A percentile compares a stretch with the other conserved stretches of the same genome.
These are phyloP conservation scores for Fusarium sp. DNA, from an alignment of 2,329 filamentous ascomycete species.

Conservation along the genomic window DNA sequence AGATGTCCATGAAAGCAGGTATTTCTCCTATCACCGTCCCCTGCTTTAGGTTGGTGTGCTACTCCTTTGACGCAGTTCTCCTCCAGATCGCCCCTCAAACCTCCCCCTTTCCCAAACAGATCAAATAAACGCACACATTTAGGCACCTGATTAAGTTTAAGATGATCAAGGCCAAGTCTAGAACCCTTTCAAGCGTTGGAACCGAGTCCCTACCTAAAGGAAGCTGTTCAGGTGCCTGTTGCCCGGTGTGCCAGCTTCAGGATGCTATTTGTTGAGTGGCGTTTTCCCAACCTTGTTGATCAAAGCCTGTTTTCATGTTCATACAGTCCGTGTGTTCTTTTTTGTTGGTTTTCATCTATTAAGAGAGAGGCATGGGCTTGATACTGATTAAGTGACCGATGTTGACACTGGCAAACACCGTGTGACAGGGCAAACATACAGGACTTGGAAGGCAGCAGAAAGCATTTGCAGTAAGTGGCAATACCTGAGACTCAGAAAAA, in stretches of 20 bases:
- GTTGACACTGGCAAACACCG: slow-evolving; percentile 15
- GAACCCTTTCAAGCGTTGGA: not conserved
- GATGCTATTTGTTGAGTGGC: not conserved
- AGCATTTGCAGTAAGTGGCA: not conserved
- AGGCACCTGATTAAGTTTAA: not conserved
- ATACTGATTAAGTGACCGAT: not conserved
- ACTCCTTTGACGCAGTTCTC: not conserved
- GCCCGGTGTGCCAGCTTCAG: not conserved
- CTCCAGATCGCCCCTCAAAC: not conserved
- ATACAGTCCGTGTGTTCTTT: not conserved
- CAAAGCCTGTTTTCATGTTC: not conserved
- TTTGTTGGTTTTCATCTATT: not conserved
- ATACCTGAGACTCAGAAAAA: too few species aligned
- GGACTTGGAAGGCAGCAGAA: not conserved
- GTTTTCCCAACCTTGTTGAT: not conserved
- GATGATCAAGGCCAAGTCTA: not conserved
- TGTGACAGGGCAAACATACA: not conserved
- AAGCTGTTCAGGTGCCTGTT: slow-evolving; percentile 2
- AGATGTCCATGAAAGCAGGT: not conserved
- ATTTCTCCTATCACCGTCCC: not conserved
- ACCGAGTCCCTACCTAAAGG: not conserved
- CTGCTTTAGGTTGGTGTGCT: not conserved
- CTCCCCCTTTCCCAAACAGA: not conserved
- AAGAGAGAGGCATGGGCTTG: not conserved
- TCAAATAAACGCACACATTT: not conserved